Conservation (phyloP, 2,329 filamentous ascomycete genomes). For the Curvularia sp. region DNA sequence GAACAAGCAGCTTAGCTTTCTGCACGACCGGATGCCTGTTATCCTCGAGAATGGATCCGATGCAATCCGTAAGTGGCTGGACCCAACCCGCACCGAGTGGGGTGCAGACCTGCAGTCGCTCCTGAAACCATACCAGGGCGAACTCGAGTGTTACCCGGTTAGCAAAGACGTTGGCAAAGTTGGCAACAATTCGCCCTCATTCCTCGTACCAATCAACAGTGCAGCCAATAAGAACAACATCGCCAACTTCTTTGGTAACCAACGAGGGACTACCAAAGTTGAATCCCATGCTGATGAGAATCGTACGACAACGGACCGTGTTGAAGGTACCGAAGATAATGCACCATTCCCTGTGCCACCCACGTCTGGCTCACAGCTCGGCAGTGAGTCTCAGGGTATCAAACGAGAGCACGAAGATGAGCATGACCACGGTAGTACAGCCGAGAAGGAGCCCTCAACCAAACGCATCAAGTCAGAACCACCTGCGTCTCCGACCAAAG, state of each 20-base stretch:
- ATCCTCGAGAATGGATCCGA: slow-evolving; percentile 80
- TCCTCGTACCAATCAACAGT: slow-evolving; percentile 82
- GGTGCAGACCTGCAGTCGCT: slow-evolving; percentile 76
- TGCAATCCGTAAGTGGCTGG: slow-evolving; percentile 76
- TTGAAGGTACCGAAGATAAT: slow-evolving; percentile 59
- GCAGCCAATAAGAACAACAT: slow-evolving; percentile 92
- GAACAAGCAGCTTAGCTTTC: slow-evolving; percentile 80
- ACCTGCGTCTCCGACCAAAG: slow-evolving; percentile 30
- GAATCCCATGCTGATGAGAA: slow-evolving; percentile 52
- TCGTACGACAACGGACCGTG: slow-evolving; percentile 53
- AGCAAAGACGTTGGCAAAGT: slow-evolving; percentile 91
- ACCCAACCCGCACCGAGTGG: slow-evolving; percentile 76
- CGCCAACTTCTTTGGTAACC: slow-evolving; percentile 84
- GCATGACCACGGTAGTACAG: slow-evolving; percentile 40
- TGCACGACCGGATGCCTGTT: slow-evolving; percentile 96
- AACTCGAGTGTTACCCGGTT: slow-evolving; percentile 85
- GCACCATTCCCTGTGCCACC: slow-evolving; percentile 56
- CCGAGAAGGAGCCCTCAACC: slow-evolving; percentile 44
- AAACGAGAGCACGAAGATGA: slow-evolving; percentile 58
- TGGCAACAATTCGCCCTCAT: slow-evolving; percentile 84
- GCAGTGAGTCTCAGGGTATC: slow-evolving; percentile 43
- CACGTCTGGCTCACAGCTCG: slow-evolving; percentile 13
- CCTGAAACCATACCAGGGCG: slow-evolving; percentile 78
- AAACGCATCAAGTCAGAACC: slow-evolving; percentile 46
- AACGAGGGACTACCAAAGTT: slow-evolving; percentile 49